phyloP scores from a whole-genome alignment of 1,284 basidiomycete species.

The Leccinum fallax region DNA sequence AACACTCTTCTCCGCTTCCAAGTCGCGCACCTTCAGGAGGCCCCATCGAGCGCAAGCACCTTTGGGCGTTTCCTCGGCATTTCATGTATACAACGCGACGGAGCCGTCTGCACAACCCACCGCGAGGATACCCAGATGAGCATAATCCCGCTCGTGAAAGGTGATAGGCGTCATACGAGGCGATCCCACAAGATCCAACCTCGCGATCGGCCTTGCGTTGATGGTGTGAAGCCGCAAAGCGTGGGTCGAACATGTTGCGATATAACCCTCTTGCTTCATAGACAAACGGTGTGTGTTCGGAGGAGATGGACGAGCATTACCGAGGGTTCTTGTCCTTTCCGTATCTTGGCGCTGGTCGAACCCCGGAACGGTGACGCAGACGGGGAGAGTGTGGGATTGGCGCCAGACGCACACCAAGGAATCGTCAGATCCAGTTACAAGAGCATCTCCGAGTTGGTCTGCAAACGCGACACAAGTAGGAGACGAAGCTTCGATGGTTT shows the following conservation, averaged over 20 bases:
- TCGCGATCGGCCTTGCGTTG: constrained; percentile 74
- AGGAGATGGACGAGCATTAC: constrained; percentile 69
- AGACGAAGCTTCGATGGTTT: constrained; percentile 74
- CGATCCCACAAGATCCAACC: constrained; percentile 56
- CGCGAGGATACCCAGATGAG: constrained; percentile 66
- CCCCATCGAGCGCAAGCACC: constrained; percentile 70
- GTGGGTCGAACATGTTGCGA: constrained; percentile 75
- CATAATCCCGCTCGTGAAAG: constrained; percentile 83
- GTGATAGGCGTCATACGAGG: constrained; percentile 66
- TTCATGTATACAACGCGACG: constrained; percentile 75
- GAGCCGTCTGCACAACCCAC: constrained; percentile 68
- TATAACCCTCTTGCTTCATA: constrained; percentile 87
- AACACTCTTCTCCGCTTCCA: constrained; percentile 49
- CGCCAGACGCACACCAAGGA: constrained; percentile 82
- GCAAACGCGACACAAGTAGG: constrained; percentile 79
- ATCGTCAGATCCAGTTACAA: constrained; percentile 78
- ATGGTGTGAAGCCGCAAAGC: constrained; percentile 79
- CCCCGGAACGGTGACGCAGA: constrained; percentile 27
- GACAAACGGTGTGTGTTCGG: too few relatives aligned
- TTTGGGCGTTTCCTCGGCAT: constrained; percentile 63
- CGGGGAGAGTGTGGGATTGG: too few relatives aligned
- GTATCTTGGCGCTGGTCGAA: constrained; percentile 18
- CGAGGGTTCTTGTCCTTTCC: constrained; percentile 32
- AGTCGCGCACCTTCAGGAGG: constrained; percentile 63
- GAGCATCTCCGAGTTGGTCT: constrained; percentile 63